Percentiles rank a stretch among this genome's conserved stretches.
Conservation (phyloP, 805 yeast species). For the Suhomyces xylopsoci region DNA sequence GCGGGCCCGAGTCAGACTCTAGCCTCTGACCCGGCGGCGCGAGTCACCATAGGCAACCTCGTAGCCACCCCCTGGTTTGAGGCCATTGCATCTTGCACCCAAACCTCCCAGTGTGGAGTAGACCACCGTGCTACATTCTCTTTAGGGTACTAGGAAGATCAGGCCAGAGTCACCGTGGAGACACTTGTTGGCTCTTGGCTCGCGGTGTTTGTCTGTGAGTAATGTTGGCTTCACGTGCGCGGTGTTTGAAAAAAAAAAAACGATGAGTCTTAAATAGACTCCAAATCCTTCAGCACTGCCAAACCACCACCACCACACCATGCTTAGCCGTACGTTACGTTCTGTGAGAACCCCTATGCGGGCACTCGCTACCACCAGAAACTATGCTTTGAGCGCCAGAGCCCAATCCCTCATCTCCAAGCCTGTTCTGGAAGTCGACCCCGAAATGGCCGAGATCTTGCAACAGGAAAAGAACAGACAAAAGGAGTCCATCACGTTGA, state of each 20-base stretch:
- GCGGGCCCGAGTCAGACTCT: slow-evolving; percentile 7
- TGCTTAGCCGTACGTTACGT: slow-evolving; percentile 27
- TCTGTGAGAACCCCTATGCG: slow-evolving; percentile 19
- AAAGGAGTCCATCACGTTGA: slow-evolving; percentile 86
- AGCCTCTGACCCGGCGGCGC: slow-evolving; percentile 4
- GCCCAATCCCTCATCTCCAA: slow-evolving; percentile 67
- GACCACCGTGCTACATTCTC: background rate
- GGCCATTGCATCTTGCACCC: slow-evolving; percentile 1
- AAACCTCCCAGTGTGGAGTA: background rate
- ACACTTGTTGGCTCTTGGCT: too few relatives aligned
- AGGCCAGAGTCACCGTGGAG: background rate
- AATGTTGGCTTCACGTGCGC: background rate
- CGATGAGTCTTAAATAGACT: background rate
- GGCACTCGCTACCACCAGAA: slow-evolving; percentile 18
- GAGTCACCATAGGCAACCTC: slow-evolving; percentile 8
- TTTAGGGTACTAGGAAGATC: background rate
- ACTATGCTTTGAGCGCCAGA: slow-evolving; percentile 63
- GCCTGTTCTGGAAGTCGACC: slow-evolving; percentile 64
- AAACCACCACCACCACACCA: slow-evolving; percentile 5
- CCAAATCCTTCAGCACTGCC: background rate
- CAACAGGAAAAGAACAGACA: slow-evolving; percentile 86
- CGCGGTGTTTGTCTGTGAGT: too few relatives aligned
- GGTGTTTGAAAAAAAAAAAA: background rate
- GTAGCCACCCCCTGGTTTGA: slow-evolving; percentile 10
- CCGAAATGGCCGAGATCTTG: slow-evolving; percentile 72